A percentile compares a stretch with the other conserved stretches of the same genome.
These are phyloP conservation scores for Cordia subcordata DNA, from an alignment of 257 asterid genomes.

Conservation along the genomic window DNA sequence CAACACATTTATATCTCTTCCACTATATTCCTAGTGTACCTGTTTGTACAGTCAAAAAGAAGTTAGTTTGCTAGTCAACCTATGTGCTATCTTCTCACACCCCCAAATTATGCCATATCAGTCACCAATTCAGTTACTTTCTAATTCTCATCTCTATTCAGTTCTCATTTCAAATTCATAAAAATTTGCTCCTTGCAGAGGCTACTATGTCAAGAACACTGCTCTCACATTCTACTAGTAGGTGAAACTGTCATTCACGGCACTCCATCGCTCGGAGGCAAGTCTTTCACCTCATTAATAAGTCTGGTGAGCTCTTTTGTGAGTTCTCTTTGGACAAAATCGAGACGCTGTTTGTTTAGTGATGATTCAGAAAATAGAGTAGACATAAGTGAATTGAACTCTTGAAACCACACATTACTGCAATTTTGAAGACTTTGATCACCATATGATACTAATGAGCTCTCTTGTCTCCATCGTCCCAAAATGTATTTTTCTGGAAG, in stretches of 20 bases:
- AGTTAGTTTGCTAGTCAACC: too few species aligned
- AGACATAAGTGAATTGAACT: conserved; percentile 45
- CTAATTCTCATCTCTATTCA: too few species aligned
- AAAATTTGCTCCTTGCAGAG: too few species aligned
- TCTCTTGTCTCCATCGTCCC: conserved; percentile 56
- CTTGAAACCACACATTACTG: conserved; percentile 46
- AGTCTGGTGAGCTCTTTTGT: conserved; percentile 43
- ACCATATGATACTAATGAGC: conserved; percentile 29
- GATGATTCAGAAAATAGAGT: conserved; percentile 53
- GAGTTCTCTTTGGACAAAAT: conserved; percentile 47
- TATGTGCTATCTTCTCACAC: too few species aligned
- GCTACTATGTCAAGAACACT: background rate
- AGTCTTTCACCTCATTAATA: conserved; percentile 39
- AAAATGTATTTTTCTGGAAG: conserved; percentile 53
- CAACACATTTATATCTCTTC: too few species aligned
- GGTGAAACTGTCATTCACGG: conserved; percentile 28
- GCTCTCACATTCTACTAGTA: conserved; percentile 21
- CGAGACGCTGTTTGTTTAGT: conserved; percentile 45
- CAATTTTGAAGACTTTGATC: conserved; percentile 17
- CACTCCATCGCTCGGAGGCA: conserved; percentile 42
- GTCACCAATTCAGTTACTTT: too few species aligned
- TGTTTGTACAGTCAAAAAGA: too few species aligned
- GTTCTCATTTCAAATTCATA: too few species aligned
- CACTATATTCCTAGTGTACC: too few species aligned
- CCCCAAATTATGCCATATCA: too few species aligned